Conservation (phyloP, 2,329 filamentous ascomycete genomes). For the Coniochaeta ligniaria region DNA sequence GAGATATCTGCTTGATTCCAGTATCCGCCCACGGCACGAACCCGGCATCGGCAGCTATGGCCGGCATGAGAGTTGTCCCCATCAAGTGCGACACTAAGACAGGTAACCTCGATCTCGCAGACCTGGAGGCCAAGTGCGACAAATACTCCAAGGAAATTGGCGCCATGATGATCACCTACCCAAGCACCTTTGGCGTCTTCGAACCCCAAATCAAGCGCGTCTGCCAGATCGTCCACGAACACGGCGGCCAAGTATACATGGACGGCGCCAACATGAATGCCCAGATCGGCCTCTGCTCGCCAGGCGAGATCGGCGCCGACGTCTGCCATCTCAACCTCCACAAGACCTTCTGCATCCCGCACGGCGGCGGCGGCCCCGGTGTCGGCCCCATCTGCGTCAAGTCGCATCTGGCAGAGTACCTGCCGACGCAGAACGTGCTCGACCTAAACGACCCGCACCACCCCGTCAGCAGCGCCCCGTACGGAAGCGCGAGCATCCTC, state of each 20-base stretch:
- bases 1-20: slow-evolving; percentile 90
- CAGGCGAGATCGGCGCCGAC: slow-evolving; percentile 90
- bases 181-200: slow-evolving; percentile 90
- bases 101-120: slow-evolving; percentile 81
- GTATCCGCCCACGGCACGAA: slow-evolving; percentile 95
- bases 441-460: slow-evolving; percentile 42
- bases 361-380: slow-evolving; percentile 88
- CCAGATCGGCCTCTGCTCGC: slow-evolving; percentile 90
- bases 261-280: slow-evolving; percentile 98
- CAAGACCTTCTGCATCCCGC: slow-evolving; percentile 98
- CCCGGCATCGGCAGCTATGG: slow-evolving; percentile 91
- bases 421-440: slow-evolving; percentile 47
- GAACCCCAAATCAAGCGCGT: slow-evolving; percentile 83
- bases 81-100: slow-evolving; percentile 85
- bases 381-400: slow-evolving; percentile 93
- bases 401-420: slow-evolving; percentile 65
- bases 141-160: slow-evolving; percentile 80
- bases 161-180: slow-evolving; percentile 96
- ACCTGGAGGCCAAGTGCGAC: slow-evolving; percentile 82
- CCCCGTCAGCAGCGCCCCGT: slow-evolving; percentile 74
- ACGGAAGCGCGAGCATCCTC: slow-evolving; percentile 84
- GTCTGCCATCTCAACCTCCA: slow-evolving; percentile 96
- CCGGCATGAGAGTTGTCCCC: slow-evolving; percentile 86
- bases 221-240: slow-evolving; percentile 75
- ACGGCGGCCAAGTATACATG: slow-evolving; percentile 96